Conservation (phyloP, 345 rosid genomes). For the Melaleuca quinquenervia region DNA sequence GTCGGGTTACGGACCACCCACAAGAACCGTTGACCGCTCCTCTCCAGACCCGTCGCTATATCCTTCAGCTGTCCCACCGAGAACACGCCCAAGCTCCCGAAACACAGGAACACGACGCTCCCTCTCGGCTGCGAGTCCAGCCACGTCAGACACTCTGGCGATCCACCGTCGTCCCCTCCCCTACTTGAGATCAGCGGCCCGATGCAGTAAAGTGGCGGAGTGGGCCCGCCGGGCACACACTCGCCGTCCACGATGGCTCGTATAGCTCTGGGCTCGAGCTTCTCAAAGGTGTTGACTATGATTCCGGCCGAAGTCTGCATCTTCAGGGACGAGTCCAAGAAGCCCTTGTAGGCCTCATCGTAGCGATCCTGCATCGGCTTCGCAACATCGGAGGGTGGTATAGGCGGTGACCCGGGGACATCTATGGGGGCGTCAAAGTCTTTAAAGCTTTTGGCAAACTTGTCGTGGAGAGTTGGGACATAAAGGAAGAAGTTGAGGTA, state of each 20-base stretch:
- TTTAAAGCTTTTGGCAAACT: slow-evolving; percentile 11
- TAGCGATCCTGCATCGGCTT: slow-evolving; percentile 9
- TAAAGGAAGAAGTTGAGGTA: slow-evolving; percentile 17
- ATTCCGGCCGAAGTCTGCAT: slow-evolving; percentile 29
- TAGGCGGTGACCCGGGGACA: slow-evolving; percentile 28
- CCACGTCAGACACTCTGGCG: slow-evolving; percentile 25
- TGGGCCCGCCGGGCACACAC: slow-evolving; percentile 16
- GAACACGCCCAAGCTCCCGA: slow-evolving; percentile 48
- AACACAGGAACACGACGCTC: slow-evolving; percentile 44
- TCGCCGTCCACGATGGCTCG: slow-evolving; percentile 32
- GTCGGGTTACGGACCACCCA: slow-evolving; percentile 48
- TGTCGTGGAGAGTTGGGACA: slow-evolving; percentile 17
- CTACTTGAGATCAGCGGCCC: slow-evolving; percentile 39
- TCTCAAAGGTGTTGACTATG: slow-evolving; percentile 42
- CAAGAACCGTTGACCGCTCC: slow-evolving; percentile 34
- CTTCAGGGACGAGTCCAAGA: slow-evolving; percentile 1
- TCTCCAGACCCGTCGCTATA: slow-evolving; percentile 40
- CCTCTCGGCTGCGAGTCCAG: slow-evolving; percentile 32
- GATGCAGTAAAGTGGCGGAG: slow-evolving; percentile 33
- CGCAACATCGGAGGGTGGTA: slow-evolving; percentile 18
- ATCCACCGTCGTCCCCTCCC: background rate
- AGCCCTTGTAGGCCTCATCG: slow-evolving; percentile 8
- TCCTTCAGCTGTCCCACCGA: slow-evolving; percentile 22
- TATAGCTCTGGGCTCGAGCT: slow-evolving; percentile 29
- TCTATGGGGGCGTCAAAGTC: slow-evolving; percentile 14